Evolutionary conservation across 1,284 basidiomycete species (phyloP).

Genomic region (Cerrena zonata): DNA sequence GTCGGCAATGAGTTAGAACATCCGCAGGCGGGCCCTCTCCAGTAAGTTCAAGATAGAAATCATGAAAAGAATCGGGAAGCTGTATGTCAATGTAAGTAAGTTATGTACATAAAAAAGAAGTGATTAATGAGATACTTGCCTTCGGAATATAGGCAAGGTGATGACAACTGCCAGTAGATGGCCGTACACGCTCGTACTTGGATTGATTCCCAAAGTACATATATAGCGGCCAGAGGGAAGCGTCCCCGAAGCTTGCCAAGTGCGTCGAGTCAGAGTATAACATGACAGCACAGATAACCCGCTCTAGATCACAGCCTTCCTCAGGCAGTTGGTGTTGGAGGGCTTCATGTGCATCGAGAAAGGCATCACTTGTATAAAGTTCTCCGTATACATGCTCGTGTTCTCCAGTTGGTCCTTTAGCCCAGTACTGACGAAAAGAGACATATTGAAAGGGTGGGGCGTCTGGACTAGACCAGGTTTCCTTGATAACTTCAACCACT

Average conservation of each 20-base stretch:
- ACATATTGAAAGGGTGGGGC: background rate
- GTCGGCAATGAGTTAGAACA: constrained; percentile 7
- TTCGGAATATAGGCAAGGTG: constrained; percentile 30
- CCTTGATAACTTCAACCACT: constrained; percentile 1
- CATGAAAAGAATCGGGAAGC: background rate
- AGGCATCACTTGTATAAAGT: constrained; percentile 3
- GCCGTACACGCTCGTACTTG: constrained; percentile 28
- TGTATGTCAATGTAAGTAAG: background rate
- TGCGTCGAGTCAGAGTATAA: constrained; percentile 35
- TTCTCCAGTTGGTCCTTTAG: background rate
- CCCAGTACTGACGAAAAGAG: constrained; percentile 4
- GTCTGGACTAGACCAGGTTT: background rate
- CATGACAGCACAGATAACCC: constrained; percentile 26
- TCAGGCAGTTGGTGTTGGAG: background rate
- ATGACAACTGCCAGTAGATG: constrained; percentile 23
- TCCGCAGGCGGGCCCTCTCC: background rate
- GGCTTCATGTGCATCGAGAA: background rate
- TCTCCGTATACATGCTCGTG: constrained; percentile 5
- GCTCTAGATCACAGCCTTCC: constrained; percentile 12
- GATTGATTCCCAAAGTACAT: constrained; percentile 31
- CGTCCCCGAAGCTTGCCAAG: constrained; percentile 30
- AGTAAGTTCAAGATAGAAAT: background rate
- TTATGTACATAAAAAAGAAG: background rate
- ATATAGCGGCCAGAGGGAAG: constrained; percentile 35
- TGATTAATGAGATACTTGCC: constrained; percentile 7